Evolutionary conservation across 75 land plant genomes (phyloP), one percentile per base, ranked within the genome.

Genomic region (Pinus taeda): DNA sequence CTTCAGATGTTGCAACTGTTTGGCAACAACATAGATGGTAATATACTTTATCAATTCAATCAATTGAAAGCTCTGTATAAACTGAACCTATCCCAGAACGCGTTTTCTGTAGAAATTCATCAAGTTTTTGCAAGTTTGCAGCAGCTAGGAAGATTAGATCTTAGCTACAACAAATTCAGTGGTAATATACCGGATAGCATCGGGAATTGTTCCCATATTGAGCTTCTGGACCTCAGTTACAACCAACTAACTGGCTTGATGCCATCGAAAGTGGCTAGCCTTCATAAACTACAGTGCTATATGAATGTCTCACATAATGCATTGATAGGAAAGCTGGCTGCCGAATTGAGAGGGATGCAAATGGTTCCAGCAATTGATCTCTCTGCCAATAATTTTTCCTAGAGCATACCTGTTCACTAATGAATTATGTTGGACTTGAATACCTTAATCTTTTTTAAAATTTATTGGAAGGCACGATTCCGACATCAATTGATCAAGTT

Each of bases 351-450:
- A n/a, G 18, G 21, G 3, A 18, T 60, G 61, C 0, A 18, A 17
- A 60, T 18, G 61, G n/a, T 60, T 60, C 21, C 4, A 18, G 71
- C 75, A 5, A 30, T 85, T 18, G 74, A 85, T 15, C 58, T 81
- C 5, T 80, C 67, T 2, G 76, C 79, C 14, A 85, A 85, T 73
- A 81, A 75, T 3, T 76, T 85, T 29, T 66, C 84, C 2, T 80
- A 80, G 3, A 20, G 37, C 57, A 78, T 85, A n/a, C 86, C 86
- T 3, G 49, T 57, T 2, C 79, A 70, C 0, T 56, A 36, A 3
- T 36, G 37, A 36, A 36, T 36, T 2, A 3, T 3, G 0, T 3
- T 36, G 37, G 37, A 3, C 58, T 85, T 22, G 60, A 53, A 42
- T n/a, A 60, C 21, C 60, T 75, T 59, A 58, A 75, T 57, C 53